Evolutionary conservation across 768 basidiomycete species (phyloP).

Genomic region (Lepiota brunneoincarnata): DNA sequence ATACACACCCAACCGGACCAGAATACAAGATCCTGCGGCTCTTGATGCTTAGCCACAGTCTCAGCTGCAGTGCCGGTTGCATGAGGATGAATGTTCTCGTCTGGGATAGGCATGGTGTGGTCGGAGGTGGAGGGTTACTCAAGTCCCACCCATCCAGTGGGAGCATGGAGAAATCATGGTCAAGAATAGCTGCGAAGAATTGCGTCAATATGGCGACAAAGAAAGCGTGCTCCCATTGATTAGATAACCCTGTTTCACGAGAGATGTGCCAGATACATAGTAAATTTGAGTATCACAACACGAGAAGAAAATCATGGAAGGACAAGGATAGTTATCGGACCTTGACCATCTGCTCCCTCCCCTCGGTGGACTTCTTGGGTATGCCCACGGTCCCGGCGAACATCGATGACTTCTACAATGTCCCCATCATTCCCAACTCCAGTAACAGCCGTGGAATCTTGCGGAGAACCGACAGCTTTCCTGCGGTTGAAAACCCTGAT

Average conservation of each 20-base stretch:
- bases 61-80: conserved; percentile 56
- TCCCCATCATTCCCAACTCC: conserved; percentile 37
- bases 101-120: conserved; percentile 30
- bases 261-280: no score
- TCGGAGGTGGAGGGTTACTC: background rate
- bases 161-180: background rate
- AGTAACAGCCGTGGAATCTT: conserved; percentile 18
- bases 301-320: conserved; percentile 19
- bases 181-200: background rate
- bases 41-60: conserved; percentile 50
- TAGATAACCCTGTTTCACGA: no score
- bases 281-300: no score
- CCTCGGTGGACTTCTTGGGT: background rate
- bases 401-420: conserved; percentile 51
- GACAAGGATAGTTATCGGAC: conserved; percentile 32
- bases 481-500: conserved; percentile 59
- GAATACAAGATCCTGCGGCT: conserved; percentile 53
- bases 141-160: background rate
- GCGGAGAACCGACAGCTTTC: conserved; percentile 20
- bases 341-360: background rate
- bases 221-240: background rate
- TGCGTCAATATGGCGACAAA: background rate
- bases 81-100: conserved; percentile 52
- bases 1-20: conserved; percentile 55
- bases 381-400: conserved; percentile 36